Evolutionary conservation across 2,329 filamentous ascomycete genomes (phyloP), one percentile per base, ranked within the genome.

Genomic region (Diaporthe longicolla): DNA sequence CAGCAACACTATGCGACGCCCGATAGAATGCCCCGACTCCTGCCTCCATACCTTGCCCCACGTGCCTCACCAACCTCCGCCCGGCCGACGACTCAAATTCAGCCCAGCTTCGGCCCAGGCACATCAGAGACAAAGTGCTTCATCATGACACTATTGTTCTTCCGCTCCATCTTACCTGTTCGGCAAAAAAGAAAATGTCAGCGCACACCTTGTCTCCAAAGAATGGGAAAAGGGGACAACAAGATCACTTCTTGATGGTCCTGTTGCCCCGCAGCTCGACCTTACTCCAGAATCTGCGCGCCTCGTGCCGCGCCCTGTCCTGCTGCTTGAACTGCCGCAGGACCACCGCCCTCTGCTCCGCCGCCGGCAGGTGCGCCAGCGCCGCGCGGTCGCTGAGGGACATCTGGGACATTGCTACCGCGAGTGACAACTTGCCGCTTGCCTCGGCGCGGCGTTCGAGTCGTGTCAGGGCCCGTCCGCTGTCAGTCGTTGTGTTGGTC

Each of bases 321-420:
- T 77, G 69, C 76, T 82, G 80, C 73, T 78, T 79, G 63, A 81
- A 76, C 61, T 79, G 79, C 52, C 76, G 77, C 40, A 76, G 55
- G 21, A 83, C 73, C 5, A 81, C 52, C 4, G 79, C 76, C 3
- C 80, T 76, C 75, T 82, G 80, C 72, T 82, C 77, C 11, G 80
- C 74, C 15, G 74, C 50, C 1, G 81, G 76, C n/a, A 83, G 77
- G 45, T 81, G 81, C 0, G 77, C 73, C 2, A 83, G 74, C 7
- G 77, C 78, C 15, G 72, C 68, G n/a, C 78, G 77, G 63, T 82
- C 81, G 19, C 73, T 76, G 35, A 71, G 63, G 32, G 80, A 79
- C 70, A 83, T 70, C 11, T 32, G 52, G 9, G 52, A 15, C n/a
- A 75, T 29, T 3, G 71, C 71, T 2, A 65, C 10, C 24, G 57